A percentile compares a stretch with the other conserved stretches of the same genome.
Evolutionary conservation across 106 monocot genomes (phyloP).

Genomic region (Apostasia ramifera): DNA sequence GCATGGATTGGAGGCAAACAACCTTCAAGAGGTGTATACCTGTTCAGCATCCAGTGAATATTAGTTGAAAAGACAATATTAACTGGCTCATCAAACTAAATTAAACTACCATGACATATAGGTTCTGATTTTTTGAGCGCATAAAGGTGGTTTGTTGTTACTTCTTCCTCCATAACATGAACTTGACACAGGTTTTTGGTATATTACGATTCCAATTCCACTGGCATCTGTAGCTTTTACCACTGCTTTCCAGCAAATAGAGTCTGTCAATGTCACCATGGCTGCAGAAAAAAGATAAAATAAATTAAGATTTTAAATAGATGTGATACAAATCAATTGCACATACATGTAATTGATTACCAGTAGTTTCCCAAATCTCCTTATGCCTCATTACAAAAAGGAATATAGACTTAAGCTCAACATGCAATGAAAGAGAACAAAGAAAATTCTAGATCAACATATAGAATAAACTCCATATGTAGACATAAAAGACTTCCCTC

Average conservation of each 20-base stretch:
- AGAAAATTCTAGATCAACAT: no score
- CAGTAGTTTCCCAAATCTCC: no score
- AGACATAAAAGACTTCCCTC: no score
- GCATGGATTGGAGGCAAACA: constrained; percentile 43
- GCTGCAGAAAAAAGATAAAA: constrained; percentile 35
- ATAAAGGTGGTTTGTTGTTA: constrained; percentile 44
- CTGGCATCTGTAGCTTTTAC: constrained; percentile 42
- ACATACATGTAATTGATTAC: neutral
- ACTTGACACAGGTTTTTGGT: constrained; percentile 81
- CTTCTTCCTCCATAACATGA: constrained; percentile 61
- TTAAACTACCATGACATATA: constrained; percentile 61
- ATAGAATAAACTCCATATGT: no score
- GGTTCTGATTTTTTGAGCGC: constrained; percentile 22
- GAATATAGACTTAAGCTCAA: no score
- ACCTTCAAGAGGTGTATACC: constrained; percentile 76
- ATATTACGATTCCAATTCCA: constrained; percentile 90
- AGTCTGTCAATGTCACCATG: constrained; percentile 70
- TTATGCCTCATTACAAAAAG: no score
- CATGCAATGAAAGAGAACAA: no score
- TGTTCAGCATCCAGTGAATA: constrained; percentile 19
- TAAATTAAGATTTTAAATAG: no score
- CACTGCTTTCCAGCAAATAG: constrained; percentile 86
- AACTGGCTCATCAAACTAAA: no score
- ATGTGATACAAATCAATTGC: neutral
- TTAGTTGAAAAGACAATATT: constrained; percentile 1